A percentile compares a stretch with the other conserved stretches of the same genome.
Evolutionary conservation across 441 rosid species (phyloP).

Genomic region (Eruca vesicaria): DNA sequence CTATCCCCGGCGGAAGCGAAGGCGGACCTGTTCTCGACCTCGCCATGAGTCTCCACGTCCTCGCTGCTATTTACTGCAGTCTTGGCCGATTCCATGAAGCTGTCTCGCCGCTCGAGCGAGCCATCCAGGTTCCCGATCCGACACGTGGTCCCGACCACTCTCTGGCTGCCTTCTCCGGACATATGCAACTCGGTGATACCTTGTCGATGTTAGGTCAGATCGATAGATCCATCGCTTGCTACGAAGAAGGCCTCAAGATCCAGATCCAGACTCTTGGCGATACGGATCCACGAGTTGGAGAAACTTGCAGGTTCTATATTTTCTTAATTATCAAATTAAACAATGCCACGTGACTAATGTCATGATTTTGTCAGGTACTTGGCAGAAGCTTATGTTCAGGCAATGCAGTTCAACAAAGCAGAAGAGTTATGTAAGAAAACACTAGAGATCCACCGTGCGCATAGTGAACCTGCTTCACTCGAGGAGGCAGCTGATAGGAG

Average conservation of each 20-base stretch:
- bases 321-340: background rate
- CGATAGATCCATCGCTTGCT: constrained; percentile 77
- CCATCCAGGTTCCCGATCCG: constrained; percentile 72
- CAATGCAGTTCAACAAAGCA: constrained; percentile 95
- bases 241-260: constrained; percentile 87
- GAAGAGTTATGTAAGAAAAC: constrained; percentile 87
- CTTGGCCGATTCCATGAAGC: constrained; percentile 91
- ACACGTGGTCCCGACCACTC: constrained; percentile 80
- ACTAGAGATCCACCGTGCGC: constrained; percentile 88
- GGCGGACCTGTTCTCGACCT: constrained; percentile 85
- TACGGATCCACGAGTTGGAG: constrained; percentile 94
- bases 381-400: constrained; percentile 98
- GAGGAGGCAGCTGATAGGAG: constrained; percentile 96
- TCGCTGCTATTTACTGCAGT: constrained; percentile 91
- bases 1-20: constrained; percentile 35
- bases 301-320: constrained; percentile 84
- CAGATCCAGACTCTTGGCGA: constrained; percentile 98
- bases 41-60: constrained; percentile 93
- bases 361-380: constrained; percentile 55
- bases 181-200: constrained; percentile 98
- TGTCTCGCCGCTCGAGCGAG: constrained; percentile 76
- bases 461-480: constrained; percentile 92
- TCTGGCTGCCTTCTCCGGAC: constrained; percentile 85
- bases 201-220: constrained; percentile 93
- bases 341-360: background rate